Percentiles rank a stretch among this genome's conserved stretches.
These are phyloP conservation scores for Epithele typhae DNA, from an alignment of 768 basidiomycete genomes.

Conservation along the genomic window DNA sequence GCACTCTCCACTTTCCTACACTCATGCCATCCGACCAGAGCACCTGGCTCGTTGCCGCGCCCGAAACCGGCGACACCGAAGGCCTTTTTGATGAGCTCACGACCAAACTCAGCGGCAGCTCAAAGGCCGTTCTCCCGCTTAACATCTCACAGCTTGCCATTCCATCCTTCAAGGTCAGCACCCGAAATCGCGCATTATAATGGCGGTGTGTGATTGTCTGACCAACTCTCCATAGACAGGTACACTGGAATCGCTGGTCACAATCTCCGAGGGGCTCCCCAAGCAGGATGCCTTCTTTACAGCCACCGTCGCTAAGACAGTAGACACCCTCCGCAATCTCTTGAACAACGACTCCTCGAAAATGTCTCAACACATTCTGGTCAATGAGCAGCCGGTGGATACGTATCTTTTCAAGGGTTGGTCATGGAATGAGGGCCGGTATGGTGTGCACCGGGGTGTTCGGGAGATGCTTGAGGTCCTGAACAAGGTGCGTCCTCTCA, in stretches of 20 bases:
- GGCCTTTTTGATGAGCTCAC: slow-evolving; percentile 62
- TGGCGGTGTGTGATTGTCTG: slow-evolving; percentile 1
- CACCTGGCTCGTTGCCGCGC: slow-evolving; percentile 89
- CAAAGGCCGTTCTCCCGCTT: slow-evolving; percentile 42
- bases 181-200: not conserved
- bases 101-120: slow-evolving; percentile 56
- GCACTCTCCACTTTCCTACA: not conserved
- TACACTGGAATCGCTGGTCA: slow-evolving; percentile 84
- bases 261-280: slow-evolving; percentile 87
- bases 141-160: slow-evolving; percentile 65
- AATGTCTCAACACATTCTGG: slow-evolving; percentile 67
- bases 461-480: slow-evolving; percentile 82
- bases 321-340: slow-evolving; percentile 89
- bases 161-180: slow-evolving; percentile 84
- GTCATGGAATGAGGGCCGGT: slow-evolving; percentile 94
- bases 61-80: slow-evolving; percentile 82
- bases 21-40: slow-evolving; percentile 98
- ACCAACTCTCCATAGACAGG: slow-evolving; percentile 59
- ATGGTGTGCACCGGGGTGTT: slow-evolving; percentile 77
- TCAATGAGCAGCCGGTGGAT: slow-evolving; percentile 78
- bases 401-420: slow-evolving; percentile 76
- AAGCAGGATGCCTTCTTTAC: slow-evolving; percentile 92
- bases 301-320: slow-evolving; percentile 81
- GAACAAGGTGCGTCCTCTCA: slow-evolving; percentile 59
- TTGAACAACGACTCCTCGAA: slow-evolving; percentile 82